Conservation (phyloP, 768 basidiomycete genomes). For the Boletus tomentosulus region DNA sequence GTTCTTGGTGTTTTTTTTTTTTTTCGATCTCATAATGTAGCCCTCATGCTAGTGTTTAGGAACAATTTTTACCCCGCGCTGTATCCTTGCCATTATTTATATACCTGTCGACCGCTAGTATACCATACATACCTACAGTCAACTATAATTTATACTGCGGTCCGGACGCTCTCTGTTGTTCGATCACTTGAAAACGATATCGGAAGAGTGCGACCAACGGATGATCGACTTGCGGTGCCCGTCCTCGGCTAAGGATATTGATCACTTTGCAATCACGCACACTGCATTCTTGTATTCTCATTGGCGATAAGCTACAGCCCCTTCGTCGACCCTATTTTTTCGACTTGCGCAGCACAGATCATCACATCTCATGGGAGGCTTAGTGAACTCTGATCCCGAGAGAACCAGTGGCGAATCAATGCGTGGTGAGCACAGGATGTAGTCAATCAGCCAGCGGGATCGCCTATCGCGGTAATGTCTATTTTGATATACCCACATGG, state of each 20-base stretch:
- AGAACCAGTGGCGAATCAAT: not conserved
- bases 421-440: not conserved
- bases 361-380: not conserved
- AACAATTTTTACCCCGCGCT: slow-evolving; percentile 16
- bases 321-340: too few species aligned
- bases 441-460: not conserved
- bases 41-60: slow-evolving; percentile 13
- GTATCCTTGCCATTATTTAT: slow-evolving; percentile 28
- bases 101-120: slow-evolving; percentile 8
- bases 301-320: not conserved
- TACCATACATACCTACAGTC: slow-evolving; percentile 10
- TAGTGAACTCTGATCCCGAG: not conserved
- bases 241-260: not conserved
- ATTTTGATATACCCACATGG: too few species aligned
- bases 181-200: not conserved
- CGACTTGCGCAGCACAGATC: too few species aligned
- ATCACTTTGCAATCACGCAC: not conserved
- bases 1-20: not conserved
- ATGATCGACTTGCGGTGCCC: not conserved
- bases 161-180: not conserved
- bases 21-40: slow-evolving; percentile 16
- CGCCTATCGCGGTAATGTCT: not conserved
- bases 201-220: not conserved
- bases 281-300: not conserved
- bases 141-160: slow-evolving; percentile 15